A percentile compares a stretch with the other conserved stretches of the same genome.
Evolutionary conservation across 2,329 filamentous ascomycete species (phyloP).

Genomic region (Tolypocladium sp.): DNA sequence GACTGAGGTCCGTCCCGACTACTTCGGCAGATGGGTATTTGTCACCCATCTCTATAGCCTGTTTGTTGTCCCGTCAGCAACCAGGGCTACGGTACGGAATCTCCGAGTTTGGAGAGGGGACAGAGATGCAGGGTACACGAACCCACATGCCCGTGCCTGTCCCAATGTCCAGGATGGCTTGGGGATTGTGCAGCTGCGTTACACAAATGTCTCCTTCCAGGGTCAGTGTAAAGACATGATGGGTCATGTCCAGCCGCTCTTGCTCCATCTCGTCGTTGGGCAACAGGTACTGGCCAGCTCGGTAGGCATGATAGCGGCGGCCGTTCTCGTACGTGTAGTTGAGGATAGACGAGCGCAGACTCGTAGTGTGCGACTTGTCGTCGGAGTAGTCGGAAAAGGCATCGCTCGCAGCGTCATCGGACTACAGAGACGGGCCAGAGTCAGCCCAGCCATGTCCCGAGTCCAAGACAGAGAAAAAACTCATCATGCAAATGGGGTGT

Average conservation of each 20-base stretch:
- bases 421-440: not conserved
- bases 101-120: too few species aligned
- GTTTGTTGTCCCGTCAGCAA: too few species aligned
- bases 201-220: constrained; percentile 29
- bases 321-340: constrained; percentile 28
- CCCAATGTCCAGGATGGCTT: constrained; percentile 13
- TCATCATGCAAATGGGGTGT: too few species aligned
- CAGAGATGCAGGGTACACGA: not conserved
- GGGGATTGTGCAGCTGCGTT: constrained; percentile 8
- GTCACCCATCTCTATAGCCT: constrained; percentile 36
- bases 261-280: constrained; percentile 28
- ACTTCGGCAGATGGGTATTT: constrained; percentile 11
- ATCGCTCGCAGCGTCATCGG: constrained; percentile 5
- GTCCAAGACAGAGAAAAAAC: too few species aligned
- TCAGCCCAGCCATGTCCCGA: too few species aligned
- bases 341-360: constrained; percentile 21
- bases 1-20: constrained; percentile 14
- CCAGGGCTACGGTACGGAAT: too few species aligned
- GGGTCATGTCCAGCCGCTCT: constrained; percentile 43
- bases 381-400: constrained; percentile 10
- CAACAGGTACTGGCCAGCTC: constrained; percentile 20
- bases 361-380: constrained; percentile 9
- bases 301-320: constrained; percentile 26
- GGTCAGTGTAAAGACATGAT: constrained; percentile 39
- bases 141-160: constrained; percentile 14